Base-by-base conservation (phyloP, 352 stramenopile genomes). In the Bremia lactucae region DNA sequence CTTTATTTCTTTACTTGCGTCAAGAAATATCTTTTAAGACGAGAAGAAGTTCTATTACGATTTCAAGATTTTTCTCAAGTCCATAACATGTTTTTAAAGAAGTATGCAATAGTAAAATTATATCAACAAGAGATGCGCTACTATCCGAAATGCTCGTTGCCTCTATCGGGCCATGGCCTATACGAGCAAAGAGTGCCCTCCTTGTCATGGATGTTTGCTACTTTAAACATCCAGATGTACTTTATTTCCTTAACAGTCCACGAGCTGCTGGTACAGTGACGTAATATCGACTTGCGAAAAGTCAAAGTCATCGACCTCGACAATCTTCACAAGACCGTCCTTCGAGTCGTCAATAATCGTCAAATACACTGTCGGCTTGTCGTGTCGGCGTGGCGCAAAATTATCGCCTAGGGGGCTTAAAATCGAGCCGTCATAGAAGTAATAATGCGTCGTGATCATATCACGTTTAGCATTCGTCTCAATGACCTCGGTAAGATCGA, bases 401-500 rank as follows among this genome's bases (percentile, higher is more conserved):
- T 80, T 82, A 55, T 83, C 71, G 9, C 68, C 61, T 0, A 36
- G 37, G 0, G 52, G 55, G 21, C 40, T 51, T 1, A 67, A 20
- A 26, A 70, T 43, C 13, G 29, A 44, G 11, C 61, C 68, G 31
- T 87, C 62, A 55, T 64, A 76, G 42, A 73, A 80, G 62, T 86
- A 87, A 53, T 77, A 69, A 54, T 87, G 71, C 10, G 70, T 83
- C 11, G 60, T 62, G 7, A 83, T 37, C 35, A 55, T 66, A 35
- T 75, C 45, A 3, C 43, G 46, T 7, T 7, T 13, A 0, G 24
- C 3, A 41, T 73, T 76, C 11, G 59, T 73, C 46, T 76, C 66
- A 31, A 86, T 76, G 10, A 83, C 73, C 49, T 86, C 70, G 8
- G 65, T 68, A 44, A 82, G 68, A 52, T 83, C 68, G 6, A 86